A percentile compares a stretch with the other conserved stretches of the same genome.
Conservation (phyloP, 305 asterid genomes). For the Fraxinus paxiana region DNA sequence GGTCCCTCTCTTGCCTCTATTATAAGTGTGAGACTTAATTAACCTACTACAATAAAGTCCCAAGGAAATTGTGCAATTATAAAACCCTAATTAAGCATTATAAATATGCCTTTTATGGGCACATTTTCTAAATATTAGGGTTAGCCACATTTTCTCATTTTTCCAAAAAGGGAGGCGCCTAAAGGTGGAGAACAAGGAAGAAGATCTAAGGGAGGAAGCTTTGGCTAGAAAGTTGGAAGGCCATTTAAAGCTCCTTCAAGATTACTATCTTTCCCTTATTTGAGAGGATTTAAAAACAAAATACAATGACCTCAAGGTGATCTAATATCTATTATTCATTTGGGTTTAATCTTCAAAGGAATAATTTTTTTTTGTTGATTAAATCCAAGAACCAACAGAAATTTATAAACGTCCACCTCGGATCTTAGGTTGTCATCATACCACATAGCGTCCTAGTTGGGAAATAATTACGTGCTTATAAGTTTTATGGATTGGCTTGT, state of each 20-base stretch:
- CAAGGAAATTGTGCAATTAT: background rate
- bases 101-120: background rate
- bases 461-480: background rate
- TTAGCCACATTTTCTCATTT: background rate
- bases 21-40: background rate
- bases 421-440: conserved; percentile 11
- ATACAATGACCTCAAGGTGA: background rate
- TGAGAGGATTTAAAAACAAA: background rate
- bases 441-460: background rate
- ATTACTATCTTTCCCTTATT: background rate
- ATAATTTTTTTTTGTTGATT: background rate
- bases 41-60: background rate
- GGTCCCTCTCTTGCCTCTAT: background rate
- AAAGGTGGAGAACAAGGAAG: background rate
- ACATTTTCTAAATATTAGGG: background rate
- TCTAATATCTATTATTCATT: background rate
- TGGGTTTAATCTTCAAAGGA: background rate
- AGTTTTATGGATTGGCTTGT: background rate
- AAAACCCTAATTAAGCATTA: background rate
- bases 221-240: background rate
- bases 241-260: background rate
- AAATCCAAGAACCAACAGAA: conserved; percentile 1
- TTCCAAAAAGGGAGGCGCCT: background rate
- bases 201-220: background rate
- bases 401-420: background rate